Base-by-base conservation (phyloP, 2,329 filamentous ascomycete species). In the Aureobasidium sp. region DNA sequence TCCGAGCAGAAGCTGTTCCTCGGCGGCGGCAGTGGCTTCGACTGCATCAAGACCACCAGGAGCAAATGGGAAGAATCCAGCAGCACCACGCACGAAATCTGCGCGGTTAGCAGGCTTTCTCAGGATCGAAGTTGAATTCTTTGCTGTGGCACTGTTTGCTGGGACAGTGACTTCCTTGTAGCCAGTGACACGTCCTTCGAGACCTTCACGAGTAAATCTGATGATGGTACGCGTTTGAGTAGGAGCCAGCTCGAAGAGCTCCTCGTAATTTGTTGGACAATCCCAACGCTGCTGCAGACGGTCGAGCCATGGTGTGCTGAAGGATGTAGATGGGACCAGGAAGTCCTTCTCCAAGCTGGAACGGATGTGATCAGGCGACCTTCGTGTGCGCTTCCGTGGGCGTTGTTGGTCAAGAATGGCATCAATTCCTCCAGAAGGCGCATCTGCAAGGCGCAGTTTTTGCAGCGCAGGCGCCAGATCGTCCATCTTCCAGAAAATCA, bases 171-270 rank as follows among this genome's bases (percentile, higher is more conserved):
- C 90, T 73, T 97, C 94, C 71, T 87, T 89, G 75, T 99, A 97
- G 55, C 92, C 92, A 9, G 90, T 96, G 29, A 99, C 93, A 58
- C 88, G 84, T 27, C 94, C 94, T 75, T 97, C 91, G 14, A 97
- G 81, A 6, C 94, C 94, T 75, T 96, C 91, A 61, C 94, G 84
- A 48, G 86, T 88, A 73, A 99, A 99, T 34, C 94, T 86, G 32
- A 91, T 96, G 67, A 97, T 87, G n/a, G 92, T 97, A 62, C 94
- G 85, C 16, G 91, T 93, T 75, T 97, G 94, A 0, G 93, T 95
- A 3, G 91, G 90, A 1, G 91, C 91, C 60, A 97, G 82, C 65
- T 87, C 85, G 75, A 96, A 96, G 21, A 97, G 82, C 61, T 91
- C 86, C n/a, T 85, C 83, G 71, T 92, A 89, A 69, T 96, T 88